Percentiles rank a stretch among this genome's conserved stretches.
These are phyloP conservation scores for Thecaphora frezii DNA, from an alignment of 1,284 basidiomycete species.

Conservation along the genomic window DNA sequence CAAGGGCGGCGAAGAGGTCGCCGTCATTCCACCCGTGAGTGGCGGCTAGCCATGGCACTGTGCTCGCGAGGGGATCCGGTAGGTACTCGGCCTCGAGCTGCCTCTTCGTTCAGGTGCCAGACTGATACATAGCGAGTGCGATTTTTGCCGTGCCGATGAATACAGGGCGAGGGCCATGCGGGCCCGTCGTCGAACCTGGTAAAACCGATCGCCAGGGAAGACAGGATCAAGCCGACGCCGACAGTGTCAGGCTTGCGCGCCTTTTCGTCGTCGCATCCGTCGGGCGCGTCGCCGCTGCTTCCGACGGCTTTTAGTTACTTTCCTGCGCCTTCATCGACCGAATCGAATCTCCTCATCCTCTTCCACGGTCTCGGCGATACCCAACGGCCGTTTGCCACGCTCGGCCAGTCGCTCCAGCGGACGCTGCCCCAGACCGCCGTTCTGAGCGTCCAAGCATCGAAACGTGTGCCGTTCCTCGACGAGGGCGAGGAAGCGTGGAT, in stretches of 20 bases:
- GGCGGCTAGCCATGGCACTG: constrained; percentile 60
- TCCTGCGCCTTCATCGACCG: constrained; percentile 75
- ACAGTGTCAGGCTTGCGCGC: not conserved
- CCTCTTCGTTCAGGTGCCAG: too few relatives aligned
- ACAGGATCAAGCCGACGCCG: not conserved
- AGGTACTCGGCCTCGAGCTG: too few relatives aligned
- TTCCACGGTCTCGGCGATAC: constrained; percentile 88
- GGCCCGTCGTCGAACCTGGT: too few relatives aligned
- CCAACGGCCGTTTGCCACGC: constrained; percentile 72
- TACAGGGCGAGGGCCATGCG: too few relatives aligned
- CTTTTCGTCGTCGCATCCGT: not conserved
- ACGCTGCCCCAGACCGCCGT: constrained; percentile 80
- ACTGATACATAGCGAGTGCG: too few relatives aligned
- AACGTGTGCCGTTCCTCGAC: constrained; percentile 79
- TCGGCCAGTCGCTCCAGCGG: constrained; percentile 70
- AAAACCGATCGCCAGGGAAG: not conserved
- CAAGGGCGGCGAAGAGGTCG: constrained; percentile 74
- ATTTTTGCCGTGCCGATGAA: too few relatives aligned
- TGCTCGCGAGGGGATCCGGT: too few relatives aligned
- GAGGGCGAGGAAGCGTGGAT: constrained; percentile 61
- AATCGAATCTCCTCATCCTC: constrained; percentile 81
- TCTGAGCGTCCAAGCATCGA: constrained; percentile 75
- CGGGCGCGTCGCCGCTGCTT: not conserved
- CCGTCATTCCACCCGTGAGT: constrained; percentile 77
- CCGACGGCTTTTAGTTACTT: constrained; percentile 61